These are phyloP conservation scores for Aspergillus coremiiformis DNA, from an alignment of 495 filamentous ascomycete genomes.

Conservation along the genomic window DNA sequence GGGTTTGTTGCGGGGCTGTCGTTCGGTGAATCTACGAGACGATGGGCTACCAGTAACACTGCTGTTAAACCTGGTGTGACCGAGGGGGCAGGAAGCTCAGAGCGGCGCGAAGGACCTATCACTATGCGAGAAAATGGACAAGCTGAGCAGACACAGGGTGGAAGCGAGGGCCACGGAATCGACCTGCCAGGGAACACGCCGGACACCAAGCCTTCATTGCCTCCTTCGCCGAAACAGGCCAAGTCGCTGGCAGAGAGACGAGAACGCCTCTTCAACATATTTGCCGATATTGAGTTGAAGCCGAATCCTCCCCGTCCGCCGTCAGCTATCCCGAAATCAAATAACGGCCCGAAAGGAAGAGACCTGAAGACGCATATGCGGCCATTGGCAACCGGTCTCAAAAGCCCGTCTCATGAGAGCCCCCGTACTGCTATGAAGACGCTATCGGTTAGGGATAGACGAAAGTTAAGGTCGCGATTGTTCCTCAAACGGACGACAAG, in stretches of 20 bases:
- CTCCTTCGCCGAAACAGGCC: neutral
- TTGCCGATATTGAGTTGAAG: neutral
- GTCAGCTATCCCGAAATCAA: neutral
- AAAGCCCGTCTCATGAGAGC: neutral
- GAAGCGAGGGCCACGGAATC: neutral
- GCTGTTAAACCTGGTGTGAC: neutral
- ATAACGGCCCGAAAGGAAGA: neutral
- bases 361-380: neutral
- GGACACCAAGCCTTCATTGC: neutral
- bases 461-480: slow-evolving; percentile 25
- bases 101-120: neutral
- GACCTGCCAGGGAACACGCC: neutral
- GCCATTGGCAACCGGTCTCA: neutral
- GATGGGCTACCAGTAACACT: slow-evolving; percentile 23
- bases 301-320: neutral
- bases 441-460: slow-evolving; percentile 19
- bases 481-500: slow-evolving; percentile 7
- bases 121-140: neutral
- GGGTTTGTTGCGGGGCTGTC: slow-evolving; percentile 2
- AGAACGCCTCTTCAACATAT: neutral
- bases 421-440: neutral
- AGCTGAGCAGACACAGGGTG: neutral
- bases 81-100: neutral
- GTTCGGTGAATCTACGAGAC: slow-evolving; percentile 17
- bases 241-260: neutral